Evolutionary conservation across 1,284 basidiomycete species (phyloP).

Genomic region (Exobasidium rhododendri): DNA sequence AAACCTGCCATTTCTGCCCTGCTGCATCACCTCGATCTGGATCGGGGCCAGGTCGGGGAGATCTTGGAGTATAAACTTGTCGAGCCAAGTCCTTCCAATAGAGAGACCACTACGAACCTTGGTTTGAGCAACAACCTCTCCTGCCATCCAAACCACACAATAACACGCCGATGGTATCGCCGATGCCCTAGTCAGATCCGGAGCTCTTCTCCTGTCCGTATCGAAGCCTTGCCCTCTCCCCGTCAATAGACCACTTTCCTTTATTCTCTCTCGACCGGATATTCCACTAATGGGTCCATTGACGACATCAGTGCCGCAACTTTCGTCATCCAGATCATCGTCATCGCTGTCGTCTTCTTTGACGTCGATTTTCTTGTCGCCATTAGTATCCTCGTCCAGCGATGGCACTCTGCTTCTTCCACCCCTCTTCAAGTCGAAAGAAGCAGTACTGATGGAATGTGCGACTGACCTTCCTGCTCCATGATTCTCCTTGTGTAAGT

Average conservation of each 20-base stretch:
- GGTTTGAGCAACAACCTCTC: slow-evolving; percentile 35
- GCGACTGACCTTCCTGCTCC: too few relatives aligned
- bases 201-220: neutral
- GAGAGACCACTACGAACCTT: slow-evolving; percentile 17
- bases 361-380: neutral
- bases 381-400: neutral
- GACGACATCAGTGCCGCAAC: neutral
- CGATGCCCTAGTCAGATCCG: neutral
- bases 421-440: neutral
- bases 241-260: neutral
- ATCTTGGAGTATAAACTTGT: slow-evolving; percentile 7
- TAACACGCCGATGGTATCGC: slow-evolving; percentile 24
- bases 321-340: neutral
- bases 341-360: neutral
- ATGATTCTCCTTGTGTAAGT: neutral
- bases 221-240: neutral
- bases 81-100: neutral
- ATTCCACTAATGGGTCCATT: neutral
- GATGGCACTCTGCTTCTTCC: neutral
- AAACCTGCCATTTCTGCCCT: slow-evolving; percentile 18
- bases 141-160: slow-evolving; percentile 36
- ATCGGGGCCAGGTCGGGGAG: neutral
- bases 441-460: neutral
- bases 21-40: neutral
- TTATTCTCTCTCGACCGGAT: neutral